These are phyloP conservation scores for Globisporangium abappressorium DNA, from an alignment of 352 stramenopile genomes.

Conservation along the genomic window DNA sequence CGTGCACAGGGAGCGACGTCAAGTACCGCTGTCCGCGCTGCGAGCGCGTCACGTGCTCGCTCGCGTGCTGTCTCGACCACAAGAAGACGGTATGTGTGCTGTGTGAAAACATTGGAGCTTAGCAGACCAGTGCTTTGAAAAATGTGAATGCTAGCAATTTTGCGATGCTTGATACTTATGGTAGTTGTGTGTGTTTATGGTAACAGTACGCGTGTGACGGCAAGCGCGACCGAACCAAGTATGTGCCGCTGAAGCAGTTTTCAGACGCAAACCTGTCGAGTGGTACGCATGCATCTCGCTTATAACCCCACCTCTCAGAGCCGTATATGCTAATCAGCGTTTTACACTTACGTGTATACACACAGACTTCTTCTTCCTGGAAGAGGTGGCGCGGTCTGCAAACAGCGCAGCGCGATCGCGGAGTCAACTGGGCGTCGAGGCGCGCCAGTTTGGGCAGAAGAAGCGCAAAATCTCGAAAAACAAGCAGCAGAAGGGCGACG, in stretches of 20 bases:
- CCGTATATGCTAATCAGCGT: background rate
- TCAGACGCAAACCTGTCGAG: constrained; percentile 76
- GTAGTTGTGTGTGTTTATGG: constrained; percentile 1
- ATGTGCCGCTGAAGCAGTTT: constrained; percentile 65
- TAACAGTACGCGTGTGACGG: constrained; percentile 73
- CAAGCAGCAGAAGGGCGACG: background rate
- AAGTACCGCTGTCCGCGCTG: constrained; percentile 87
- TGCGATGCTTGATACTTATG: background rate
- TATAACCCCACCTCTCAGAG: background rate
- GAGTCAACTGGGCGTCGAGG: constrained; percentile 37
- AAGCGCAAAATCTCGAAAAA: constrained; percentile 24
- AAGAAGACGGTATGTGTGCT: constrained; percentile 62
- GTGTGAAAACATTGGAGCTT: background rate
- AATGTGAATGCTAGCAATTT: background rate
- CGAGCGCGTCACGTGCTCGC: constrained; percentile 80
- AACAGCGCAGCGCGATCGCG: constrained; percentile 44
- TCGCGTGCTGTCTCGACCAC: constrained; percentile 74
- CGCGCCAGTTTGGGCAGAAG: constrained; percentile 25
- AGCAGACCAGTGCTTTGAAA: background rate
- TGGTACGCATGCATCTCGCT: constrained; percentile 24
- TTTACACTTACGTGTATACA: background rate
- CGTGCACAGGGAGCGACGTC: constrained; percentile 46
- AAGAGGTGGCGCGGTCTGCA: constrained; percentile 61
- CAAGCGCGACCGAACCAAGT: constrained; percentile 85
- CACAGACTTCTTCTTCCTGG: constrained; percentile 74